A percentile compares a stretch with the other conserved stretches of the same genome.
Conservation (phyloP, 1,284 basidiomycete species). For the Sutorius eximius region DNA sequence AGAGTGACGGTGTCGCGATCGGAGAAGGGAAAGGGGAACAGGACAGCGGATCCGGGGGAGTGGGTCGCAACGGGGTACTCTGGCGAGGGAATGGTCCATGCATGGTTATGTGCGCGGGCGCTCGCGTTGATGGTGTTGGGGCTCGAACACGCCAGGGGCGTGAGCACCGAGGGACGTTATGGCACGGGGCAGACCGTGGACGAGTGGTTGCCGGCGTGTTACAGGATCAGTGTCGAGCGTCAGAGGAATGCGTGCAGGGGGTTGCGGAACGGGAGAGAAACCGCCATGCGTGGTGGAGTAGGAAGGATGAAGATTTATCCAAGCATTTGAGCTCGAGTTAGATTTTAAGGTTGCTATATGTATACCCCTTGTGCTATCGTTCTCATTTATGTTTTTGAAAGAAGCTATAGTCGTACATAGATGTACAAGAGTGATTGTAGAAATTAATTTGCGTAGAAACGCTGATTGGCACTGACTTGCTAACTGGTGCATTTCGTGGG, state of each 20-base stretch:
- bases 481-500: too few species aligned
- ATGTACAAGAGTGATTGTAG: not conserved
- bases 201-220: slow-evolving; percentile 52
- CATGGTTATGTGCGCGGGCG: slow-evolving; percentile 59
- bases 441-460: not conserved
- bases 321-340: slow-evolving; percentile 4
- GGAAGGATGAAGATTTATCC: slow-evolving; percentile 33
- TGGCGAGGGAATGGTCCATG: slow-evolving; percentile 69
- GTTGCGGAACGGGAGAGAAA: not conserved
- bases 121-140: slow-evolving; percentile 57
- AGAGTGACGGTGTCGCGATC: not conserved
- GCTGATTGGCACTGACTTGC: not conserved
- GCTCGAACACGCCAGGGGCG: slow-evolving; percentile 30
- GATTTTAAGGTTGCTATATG: not conserved
- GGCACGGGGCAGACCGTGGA: slow-evolving; percentile 29
- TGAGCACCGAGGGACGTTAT: slow-evolving; percentile 23
- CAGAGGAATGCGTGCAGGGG: slow-evolving; percentile 31
- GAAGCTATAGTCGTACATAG: not conserved
- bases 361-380: not conserved
- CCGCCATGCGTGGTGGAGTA: slow-evolving; percentile 18
- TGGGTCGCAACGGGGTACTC: slow-evolving; percentile 60
- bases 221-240: slow-evolving; percentile 50
- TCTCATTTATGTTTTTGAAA: not conserved
- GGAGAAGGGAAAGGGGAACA: slow-evolving; percentile 6
- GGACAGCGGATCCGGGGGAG: slow-evolving; percentile 40